Base-by-base conservation (phyloP, 306 rosid species). In the Prinsepia uniflora region DNA sequence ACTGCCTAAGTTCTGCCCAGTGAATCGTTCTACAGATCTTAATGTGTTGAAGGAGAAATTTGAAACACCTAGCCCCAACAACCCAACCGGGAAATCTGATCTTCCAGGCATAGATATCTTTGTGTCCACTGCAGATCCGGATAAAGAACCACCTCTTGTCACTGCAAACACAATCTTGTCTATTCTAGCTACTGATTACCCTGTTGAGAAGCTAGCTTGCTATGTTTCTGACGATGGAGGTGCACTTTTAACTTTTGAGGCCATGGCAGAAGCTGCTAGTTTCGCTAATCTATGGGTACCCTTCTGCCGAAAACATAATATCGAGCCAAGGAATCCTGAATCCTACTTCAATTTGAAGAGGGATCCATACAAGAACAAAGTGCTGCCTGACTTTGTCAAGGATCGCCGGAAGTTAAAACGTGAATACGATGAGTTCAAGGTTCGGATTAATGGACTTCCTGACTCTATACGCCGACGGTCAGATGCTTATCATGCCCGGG, bases 221-320 rank as follows among this genome's bases (percentile, higher is more conserved):
- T 90, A 93, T 84, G 98, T 93, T 66, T 93, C 98, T 81, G 98
- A 93, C 53, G 98, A 93, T 77, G 98, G 98, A 63, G 98, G 98
- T 66, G 98, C 98, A 49, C 97, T 93, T 75, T 67, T 93, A 73
- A 93, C 98, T 57, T 93, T 93, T 70, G 98, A 93, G 84, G 98
- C 98, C 74, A 93, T 93, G 98, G 98, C 98, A 12, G 98, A 93
- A 77, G 98, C 98, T 67, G 98, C 98, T 34, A 93, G 98, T 74
- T 93, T 88, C 87, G 90, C 98, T 54, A 90, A 93, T 72, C 57
- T 55, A 12, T 93, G 98, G 98, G 91, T 85, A 67, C 98, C 98
- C 4, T 93, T 93, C 81, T 93, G 98, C 70, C 96, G 98, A 49
- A 93, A 93, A 74, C 98, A 93, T 77, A 65, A 19, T 30, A 93